These are phyloP conservation scores for Parmelia sp. DNA, from an alignment of 495 filamentous ascomycete genomes.

Conservation along the genomic window DNA sequence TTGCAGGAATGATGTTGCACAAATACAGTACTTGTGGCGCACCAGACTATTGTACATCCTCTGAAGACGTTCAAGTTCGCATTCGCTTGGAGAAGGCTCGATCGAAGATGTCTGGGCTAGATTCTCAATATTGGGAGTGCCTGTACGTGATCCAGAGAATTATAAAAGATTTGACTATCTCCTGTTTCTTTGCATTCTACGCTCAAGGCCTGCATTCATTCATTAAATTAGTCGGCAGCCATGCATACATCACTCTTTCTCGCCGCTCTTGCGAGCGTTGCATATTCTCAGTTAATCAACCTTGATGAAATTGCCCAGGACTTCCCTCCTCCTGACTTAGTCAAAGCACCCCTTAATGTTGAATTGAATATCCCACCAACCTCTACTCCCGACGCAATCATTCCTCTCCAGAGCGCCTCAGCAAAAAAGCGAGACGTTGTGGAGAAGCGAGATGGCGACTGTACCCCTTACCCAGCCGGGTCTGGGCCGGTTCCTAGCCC, in stretches of 20 bases:
- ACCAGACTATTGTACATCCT: neutral
- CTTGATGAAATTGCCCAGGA: neutral
- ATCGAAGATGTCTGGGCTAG: neutral
- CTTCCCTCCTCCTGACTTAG: neutral
- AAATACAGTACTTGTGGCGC: neutral
- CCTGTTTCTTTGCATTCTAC: neutral
- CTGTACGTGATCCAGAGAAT: neutral
- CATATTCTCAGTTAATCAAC: conserved; percentile 1
- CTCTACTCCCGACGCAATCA: neutral
- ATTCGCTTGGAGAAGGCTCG: neutral
- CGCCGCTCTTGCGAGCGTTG: neutral
- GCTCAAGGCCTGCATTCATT: neutral
- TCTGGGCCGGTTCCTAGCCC: neutral
- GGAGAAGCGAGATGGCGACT: conserved; percentile 3
- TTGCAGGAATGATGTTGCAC: neutral
- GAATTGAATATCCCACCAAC: neutral
- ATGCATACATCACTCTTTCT: neutral
- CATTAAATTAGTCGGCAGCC: neutral
- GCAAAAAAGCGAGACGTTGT: neutral
- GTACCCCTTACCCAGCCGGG: conserved; percentile 1
- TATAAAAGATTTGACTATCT: neutral
- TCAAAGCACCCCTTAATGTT: neutral
- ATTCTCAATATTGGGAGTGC: neutral
- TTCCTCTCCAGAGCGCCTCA: neutral
- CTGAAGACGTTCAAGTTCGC: neutral